Evolutionary conservation across 371 early-diverging fungal genomes (phyloP).

Genomic region (Mortierella sp.): DNA sequence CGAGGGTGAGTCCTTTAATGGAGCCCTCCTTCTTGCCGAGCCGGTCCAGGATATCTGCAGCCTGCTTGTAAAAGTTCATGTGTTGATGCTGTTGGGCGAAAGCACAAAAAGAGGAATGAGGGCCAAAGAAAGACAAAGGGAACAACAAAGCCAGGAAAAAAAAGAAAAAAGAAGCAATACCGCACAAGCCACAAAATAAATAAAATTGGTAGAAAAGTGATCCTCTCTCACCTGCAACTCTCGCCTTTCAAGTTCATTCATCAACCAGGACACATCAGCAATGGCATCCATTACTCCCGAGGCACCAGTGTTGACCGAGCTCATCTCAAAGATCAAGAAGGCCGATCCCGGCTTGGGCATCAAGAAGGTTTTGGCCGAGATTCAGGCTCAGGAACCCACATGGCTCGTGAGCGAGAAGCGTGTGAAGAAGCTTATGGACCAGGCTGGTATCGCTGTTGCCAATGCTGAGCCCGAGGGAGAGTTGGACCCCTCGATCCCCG

Average conservation of each 20-base stretch:
- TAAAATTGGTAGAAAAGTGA: neutral
- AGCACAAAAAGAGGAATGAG: neutral
- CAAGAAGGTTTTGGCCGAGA: slow-evolving; percentile 65
- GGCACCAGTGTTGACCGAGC: slow-evolving; percentile 48
- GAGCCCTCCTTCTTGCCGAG: slow-evolving; percentile 84
- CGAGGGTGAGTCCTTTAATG: slow-evolving; percentile 84
- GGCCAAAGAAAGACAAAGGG: neutral
- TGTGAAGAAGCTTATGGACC: slow-evolving; percentile 74
- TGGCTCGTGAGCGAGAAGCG: slow-evolving; percentile 81
- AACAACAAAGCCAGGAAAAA: neutral
- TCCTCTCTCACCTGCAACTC: neutral
- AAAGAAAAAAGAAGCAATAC: slow-evolving; percentile 20
- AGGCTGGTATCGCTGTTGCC: slow-evolving; percentile 63
- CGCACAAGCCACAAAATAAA: slow-evolving; percentile 41
- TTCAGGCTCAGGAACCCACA: slow-evolving; percentile 62
- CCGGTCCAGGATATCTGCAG: slow-evolving; percentile 80
- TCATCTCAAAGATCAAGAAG: slow-evolving; percentile 66
- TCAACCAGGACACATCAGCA: neutral
- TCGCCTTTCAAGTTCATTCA: neutral
- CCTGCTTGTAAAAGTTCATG: slow-evolving; percentile 87
- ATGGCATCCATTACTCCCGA: slow-evolving; percentile 57
- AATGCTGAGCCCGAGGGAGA: slow-evolving; percentile 63
- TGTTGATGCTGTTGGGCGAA: slow-evolving; percentile 9
- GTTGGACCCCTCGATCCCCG: slow-evolving; percentile 73
- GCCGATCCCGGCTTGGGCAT: slow-evolving; percentile 70